phyloP scores from a whole-genome alignment of 768 basidiomycete species.

The Austroboletus festivus region DNA sequence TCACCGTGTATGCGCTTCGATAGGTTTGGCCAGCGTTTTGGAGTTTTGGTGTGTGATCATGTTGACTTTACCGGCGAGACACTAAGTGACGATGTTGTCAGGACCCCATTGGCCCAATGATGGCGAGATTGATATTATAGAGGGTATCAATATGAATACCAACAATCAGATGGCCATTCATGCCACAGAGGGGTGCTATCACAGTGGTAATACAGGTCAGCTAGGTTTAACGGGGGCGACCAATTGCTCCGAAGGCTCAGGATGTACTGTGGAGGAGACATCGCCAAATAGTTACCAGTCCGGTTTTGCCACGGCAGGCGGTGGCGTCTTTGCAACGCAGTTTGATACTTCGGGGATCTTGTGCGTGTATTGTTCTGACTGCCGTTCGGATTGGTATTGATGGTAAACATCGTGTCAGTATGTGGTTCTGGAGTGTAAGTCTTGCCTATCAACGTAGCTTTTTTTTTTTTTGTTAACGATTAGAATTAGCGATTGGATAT shows the following conservation, averaged over 20 bases:
- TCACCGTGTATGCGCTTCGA: not conserved
- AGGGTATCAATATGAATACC: constrained; percentile 51
- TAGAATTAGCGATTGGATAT: constrained; percentile 34
- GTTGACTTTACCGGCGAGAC: not conserved
- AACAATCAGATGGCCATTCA: constrained; percentile 60
- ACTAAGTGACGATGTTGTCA: constrained; percentile 1
- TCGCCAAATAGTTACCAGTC: constrained; percentile 28
- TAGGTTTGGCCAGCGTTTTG: constrained; percentile 34
- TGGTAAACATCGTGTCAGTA: constrained; percentile 24
- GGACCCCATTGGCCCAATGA: constrained; percentile 39
- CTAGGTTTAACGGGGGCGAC: constrained; percentile 29
- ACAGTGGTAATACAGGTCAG: constrained; percentile 28
- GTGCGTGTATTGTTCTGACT: constrained; percentile 28
- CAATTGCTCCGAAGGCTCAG: constrained; percentile 23
- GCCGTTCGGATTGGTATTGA: constrained; percentile 1
- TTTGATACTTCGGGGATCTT: constrained; percentile 57
- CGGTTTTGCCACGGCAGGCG: constrained; percentile 37
- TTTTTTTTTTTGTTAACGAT: constrained; percentile 13
- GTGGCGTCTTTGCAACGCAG: constrained; percentile 67
- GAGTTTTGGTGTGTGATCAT: constrained; percentile 24
- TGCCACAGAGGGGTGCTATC: constrained; percentile 40
- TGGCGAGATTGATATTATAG: constrained; percentile 61
- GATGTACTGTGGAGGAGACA: constrained; percentile 30
- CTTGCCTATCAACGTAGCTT: no score
- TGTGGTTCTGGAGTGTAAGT: constrained; percentile 50